Base-by-base conservation (phyloP, 2,329 filamentous ascomycete genomes). In the Plectosphaerella sp. region DNA sequence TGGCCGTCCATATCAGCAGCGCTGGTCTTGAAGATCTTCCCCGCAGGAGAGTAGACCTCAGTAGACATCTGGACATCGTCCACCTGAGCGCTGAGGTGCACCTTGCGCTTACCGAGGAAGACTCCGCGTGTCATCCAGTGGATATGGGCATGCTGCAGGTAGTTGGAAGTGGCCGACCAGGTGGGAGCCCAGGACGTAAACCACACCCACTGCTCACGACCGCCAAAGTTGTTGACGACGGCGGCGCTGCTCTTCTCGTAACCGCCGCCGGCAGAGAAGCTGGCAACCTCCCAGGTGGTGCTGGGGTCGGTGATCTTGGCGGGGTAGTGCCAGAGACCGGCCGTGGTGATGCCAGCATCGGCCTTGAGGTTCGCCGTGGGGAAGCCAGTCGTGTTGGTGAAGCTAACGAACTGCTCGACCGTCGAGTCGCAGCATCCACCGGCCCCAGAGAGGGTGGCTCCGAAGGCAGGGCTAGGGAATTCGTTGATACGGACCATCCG, bases 31-130 rank as follows among this genome's bases (percentile, higher is more conserved):
- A 79, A 85, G 8, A 67, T 70, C 0, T 64, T 68, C 5, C 72
- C 73, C n/a, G 58, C 57, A 1, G 80, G 79, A n/a, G 64, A 59
- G 61, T 80, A 81, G 36, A 80, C 69, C 11, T 72, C 72, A 3
- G 76, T 74, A 36, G 71, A 68, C 20, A 86, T 68, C 58, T 84
- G 80, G 71, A 86, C 80, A 57, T 86, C 83, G 59, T 86, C 83
- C 33, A 86, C 76, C 59, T 84, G 80, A 12, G 79, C 77, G 65
- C 69, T 77, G 36, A 83, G 64, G 55, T 81, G 75, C 39, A 77
- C 69, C 55, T 80, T 74, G 49, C 79, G 74, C 61, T 79, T 76
- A 14, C 80, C 80, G 9, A 77, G 69, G 55, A 80, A 79, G 8
- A 84, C 64, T 37, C 82, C 82, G 55, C 80, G 74, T 5, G 82